Evolutionary conservation across 2,329 filamentous ascomycete species (phyloP).

Genomic region (Talaromyces sp.): DNA sequence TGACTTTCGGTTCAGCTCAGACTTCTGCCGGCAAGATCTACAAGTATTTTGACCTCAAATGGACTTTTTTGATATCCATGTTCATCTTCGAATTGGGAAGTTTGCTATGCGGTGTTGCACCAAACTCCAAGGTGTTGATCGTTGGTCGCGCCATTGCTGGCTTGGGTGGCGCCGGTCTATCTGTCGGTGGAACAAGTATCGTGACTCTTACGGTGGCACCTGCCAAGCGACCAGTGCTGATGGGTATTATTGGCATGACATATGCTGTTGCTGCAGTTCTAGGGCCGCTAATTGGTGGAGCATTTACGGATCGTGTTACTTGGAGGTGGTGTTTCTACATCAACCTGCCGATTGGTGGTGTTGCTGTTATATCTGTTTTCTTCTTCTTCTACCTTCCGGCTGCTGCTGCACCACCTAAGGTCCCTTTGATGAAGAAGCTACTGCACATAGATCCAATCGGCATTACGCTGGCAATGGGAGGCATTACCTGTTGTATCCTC

Average conservation of each 20-base stretch:
- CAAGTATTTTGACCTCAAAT: conserved; percentile 3
- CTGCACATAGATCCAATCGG: conserved; percentile 26
- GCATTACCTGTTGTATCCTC: conserved; percentile 24
- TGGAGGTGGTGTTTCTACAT: conserved; percentile 58
- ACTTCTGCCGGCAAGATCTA: conserved; percentile 7
- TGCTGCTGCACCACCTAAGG: neutral
- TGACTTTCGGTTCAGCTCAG: conserved; percentile 9
- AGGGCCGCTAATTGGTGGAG: conserved; percentile 44
- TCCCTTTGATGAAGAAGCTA: conserved; percentile 22
- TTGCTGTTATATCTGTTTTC: neutral
- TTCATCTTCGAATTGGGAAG: conserved; percentile 30
- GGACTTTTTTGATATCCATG: conserved; percentile 21
- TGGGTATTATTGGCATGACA: conserved; percentile 28
- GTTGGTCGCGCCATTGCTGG: conserved; percentile 30
- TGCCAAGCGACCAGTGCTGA: conserved; percentile 29
- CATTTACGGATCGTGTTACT: conserved; percentile 21
- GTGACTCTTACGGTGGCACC: conserved; percentile 30
- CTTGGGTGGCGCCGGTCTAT: conserved; percentile 27
- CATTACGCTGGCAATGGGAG: conserved; percentile 22
- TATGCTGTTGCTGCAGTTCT: conserved; percentile 20
- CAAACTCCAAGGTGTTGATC: conserved; percentile 25
- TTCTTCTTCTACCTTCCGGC: neutral
- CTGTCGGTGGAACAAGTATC: conserved; percentile 45
- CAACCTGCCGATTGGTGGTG: conserved; percentile 43
- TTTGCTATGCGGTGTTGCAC: conserved; percentile 26